These are phyloP conservation scores for Ceriops decandra DNA, from an alignment of 345 rosid species.

Conservation along the genomic window DNA sequence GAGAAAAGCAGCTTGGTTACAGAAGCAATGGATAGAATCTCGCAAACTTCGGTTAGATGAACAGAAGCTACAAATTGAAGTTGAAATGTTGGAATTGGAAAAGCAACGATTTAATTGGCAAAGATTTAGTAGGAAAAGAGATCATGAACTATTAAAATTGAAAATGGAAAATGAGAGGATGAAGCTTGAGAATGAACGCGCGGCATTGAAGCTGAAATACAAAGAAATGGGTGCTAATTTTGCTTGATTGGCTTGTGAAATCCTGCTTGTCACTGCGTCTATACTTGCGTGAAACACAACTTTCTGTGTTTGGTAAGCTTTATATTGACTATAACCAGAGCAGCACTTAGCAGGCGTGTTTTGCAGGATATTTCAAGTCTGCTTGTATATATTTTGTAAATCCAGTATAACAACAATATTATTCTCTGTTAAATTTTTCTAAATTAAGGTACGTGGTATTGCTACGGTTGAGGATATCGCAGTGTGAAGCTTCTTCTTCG, in stretches of 20 bases:
- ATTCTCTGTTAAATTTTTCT: conserved; percentile 19
- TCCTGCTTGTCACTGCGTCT: conserved; percentile 7
- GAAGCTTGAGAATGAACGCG: conserved; percentile 81
- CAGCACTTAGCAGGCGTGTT: conserved; percentile 10
- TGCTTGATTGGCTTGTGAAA: conserved; percentile 10
- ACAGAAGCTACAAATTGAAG: conserved; percentile 71
- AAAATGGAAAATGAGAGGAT: conserved; percentile 82
- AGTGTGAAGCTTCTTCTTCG: conserved; percentile 1
- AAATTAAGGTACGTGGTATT: conserved; percentile 13
- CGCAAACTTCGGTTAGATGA: conserved; percentile 70
- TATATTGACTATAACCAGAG: conserved; percentile 21
- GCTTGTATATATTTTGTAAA: conserved; percentile 29
- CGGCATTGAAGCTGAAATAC: conserved; percentile 63
- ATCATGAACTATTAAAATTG: conserved; percentile 65
- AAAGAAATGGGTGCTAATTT: conserved; percentile 43
- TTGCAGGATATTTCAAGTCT: conserved; percentile 12
- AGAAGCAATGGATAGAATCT: conserved; percentile 68
- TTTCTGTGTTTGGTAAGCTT: conserved; percentile 30
- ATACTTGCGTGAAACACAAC: conserved; percentile 4
- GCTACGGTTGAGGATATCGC: conserved; percentile 23
- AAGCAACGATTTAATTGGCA: conserved; percentile 80
- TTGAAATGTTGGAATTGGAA: conserved; percentile 76
- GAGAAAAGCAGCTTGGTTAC: conserved; percentile 43
- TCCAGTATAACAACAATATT: conserved; percentile 17
- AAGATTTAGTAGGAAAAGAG: conserved; percentile 74